Percentiles rank a stretch among this genome's conserved stretches.
Conservation (phyloP, 2,329 filamentous ascomycete species). For the Xylaria digitata region DNA sequence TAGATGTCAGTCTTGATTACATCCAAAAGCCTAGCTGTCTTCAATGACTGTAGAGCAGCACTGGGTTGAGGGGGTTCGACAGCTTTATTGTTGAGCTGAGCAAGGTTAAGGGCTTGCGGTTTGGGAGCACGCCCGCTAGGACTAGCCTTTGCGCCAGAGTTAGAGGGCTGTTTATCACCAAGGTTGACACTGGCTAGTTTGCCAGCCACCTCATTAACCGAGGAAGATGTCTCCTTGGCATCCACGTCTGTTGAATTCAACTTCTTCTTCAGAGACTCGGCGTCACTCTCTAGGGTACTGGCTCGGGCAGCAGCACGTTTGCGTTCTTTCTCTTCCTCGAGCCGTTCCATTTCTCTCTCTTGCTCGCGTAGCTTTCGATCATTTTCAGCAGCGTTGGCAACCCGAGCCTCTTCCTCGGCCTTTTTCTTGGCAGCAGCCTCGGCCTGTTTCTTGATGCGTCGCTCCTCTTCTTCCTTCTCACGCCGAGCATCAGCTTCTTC, state of each 20-base stretch:
- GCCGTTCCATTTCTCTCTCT: conserved; percentile 76
- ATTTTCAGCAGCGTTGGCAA: conserved; percentile 64
- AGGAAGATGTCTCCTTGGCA: conserved; percentile 55
- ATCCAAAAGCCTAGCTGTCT: conserved; percentile 88
- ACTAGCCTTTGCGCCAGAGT: conserved; percentile 61
- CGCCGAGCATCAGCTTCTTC: conserved; percentile 65
- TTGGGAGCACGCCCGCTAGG: conserved; percentile 72
- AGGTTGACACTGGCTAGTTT: conserved; percentile 66
- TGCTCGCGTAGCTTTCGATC: conserved; percentile 77
- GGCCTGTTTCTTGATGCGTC: conserved; percentile 53
- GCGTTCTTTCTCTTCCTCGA: conserved; percentile 76
- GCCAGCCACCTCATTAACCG: conserved; percentile 56
- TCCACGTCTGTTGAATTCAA: conserved; percentile 51
- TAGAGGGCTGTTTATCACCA: conserved; percentile 62
- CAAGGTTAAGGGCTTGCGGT: conserved; percentile 88
- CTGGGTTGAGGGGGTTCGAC: conserved; percentile 94
- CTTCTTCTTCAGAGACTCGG: conserved; percentile 61
- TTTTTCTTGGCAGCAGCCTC: conserved; percentile 60
- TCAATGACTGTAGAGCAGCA: conserved; percentile 90
- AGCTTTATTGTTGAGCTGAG: conserved; percentile 81
- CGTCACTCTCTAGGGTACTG: conserved; percentile 55
- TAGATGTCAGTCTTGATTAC: conserved; percentile 84
- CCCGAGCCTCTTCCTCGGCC: conserved; percentile 57
- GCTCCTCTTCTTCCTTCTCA: conserved; percentile 61
- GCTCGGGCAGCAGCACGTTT: conserved; percentile 63